Evolutionary conservation across 179 eudicot species (phyloP), one percentile per base, ranked within the genome.

Genomic region (Silene vulgaris): DNA sequence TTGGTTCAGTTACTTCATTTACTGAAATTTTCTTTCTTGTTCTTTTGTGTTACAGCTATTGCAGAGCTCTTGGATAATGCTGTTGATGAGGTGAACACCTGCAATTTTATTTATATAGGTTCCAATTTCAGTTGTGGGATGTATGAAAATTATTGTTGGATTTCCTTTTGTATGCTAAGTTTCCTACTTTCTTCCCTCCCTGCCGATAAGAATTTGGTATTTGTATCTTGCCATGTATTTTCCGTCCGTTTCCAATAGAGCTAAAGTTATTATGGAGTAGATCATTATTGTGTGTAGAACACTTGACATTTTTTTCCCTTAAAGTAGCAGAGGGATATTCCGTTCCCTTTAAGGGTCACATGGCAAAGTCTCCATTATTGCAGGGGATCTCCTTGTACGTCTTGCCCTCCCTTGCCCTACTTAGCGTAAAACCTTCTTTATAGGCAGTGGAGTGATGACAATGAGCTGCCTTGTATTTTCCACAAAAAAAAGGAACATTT

Each of bases 21-120:
- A 23, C 26, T 23, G 26, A 23, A 23, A 23, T 23, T 12, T 17
- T 12, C 16, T 43, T 28, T 66, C 28, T 3, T 35, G 50, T 78
- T 50, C 21, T 5, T 40, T 68, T 28, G 1, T 80, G 40, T 73
- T 62, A 52, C 83, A 86, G 99, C 99, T 54, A 90, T 95, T 72
- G 99, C 99, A 13, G 99, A 95, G 89, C 94, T 95, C 68, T 85
- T 95, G 88, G 99, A 92, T 76, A 95, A 95, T 85, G 89, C 96
- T 43, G 91, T 95, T 66, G 99, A 95, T 75, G 99, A 95, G 99
- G 98, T 94, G 76, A 79, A 65, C 76, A 14, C 0, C 30, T 14
- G 21, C 68, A 50, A 40, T 12, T 75, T 5, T 66, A 32, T 32
- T 32, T 32, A 48, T 48, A 1, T 11, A 45, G 50, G 11, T 5